phyloP scores from a whole-genome alignment of 2,329 filamentous ascomycete genomes.

The Aspergillus costaricaensis region DNA sequence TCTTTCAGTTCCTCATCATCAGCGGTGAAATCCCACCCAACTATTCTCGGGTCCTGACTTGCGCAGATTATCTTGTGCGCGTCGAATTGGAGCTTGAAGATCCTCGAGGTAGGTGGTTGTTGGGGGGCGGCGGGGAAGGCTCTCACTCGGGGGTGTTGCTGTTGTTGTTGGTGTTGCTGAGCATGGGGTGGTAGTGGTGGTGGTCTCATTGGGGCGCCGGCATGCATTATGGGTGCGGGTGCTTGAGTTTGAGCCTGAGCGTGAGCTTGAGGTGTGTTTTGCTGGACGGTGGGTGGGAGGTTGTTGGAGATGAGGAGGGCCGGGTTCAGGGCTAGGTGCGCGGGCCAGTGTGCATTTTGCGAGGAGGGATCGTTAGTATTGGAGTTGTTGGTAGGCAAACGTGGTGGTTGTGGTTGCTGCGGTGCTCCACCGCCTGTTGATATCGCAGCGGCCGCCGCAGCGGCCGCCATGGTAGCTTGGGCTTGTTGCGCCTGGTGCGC shows the following conservation, averaged over 20 bases:
- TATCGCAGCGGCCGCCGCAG: conserved; percentile 3
- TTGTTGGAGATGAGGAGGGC: background rate
- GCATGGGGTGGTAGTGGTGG: too few species aligned
- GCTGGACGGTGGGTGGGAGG: conserved; percentile 32
- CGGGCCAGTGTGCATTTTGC: background rate
- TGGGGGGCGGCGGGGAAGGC: background rate
- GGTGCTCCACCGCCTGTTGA: background rate
- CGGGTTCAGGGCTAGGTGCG: conserved; percentile 27
- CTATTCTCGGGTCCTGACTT: conserved; percentile 85
- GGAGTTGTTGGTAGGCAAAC: background rate
- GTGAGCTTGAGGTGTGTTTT: background rate
- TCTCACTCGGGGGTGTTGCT: background rate
- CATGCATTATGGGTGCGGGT: too few species aligned
- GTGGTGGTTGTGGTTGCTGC: background rate
- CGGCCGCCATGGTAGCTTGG: background rate
- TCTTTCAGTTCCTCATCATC: conserved; percentile 78
- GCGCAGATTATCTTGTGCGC: conserved; percentile 91
- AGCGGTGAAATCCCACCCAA: conserved; percentile 97
- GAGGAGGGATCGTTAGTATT: background rate
- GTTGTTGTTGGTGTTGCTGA: too few species aligned
- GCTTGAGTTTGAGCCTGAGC: too few species aligned
- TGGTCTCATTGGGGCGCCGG: too few species aligned
- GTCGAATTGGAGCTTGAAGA: conserved; percentile 98
- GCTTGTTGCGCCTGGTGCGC: conserved; percentile 9
- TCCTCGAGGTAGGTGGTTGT: conserved; percentile 55